Base-by-base conservation (phyloP, 1,284 basidiomycete species). In the Apiotrichum gamsii region DNA sequence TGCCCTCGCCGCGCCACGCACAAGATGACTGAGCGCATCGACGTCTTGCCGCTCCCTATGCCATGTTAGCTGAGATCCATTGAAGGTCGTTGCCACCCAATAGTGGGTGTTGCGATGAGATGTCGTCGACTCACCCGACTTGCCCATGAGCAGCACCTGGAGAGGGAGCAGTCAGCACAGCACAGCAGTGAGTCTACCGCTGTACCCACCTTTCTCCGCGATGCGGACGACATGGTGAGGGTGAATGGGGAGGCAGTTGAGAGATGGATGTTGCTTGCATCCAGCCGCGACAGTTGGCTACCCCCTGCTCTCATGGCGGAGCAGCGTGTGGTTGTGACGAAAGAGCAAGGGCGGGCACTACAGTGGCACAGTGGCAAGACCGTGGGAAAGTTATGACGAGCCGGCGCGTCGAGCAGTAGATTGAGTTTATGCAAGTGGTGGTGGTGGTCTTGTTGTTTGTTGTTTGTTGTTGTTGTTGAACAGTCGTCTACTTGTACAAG, bases 11-110 rank as follows among this genome's bases (percentile, higher is more conserved):
- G 6, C 25, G 25, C 25, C 37, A 75, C 87, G 74, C 72, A 91
- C 89, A 99, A 99, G 65, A 99, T 96, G 72, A 99, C 85, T 21
- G 91, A 93, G 39, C 94, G 83, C 94, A 99, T 99, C 8, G 93
- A 96, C 13, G 95, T 97, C 78, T 80, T 81, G 35, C 78, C 79
- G 49, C 74, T 76, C 20, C 77, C 77, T 66, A 58, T 16, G 23
- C 13, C n/a, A n/a, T n/a, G n/a, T n/a, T n/a, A n/a, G n/a, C n/a
- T n/a, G n/a, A n/a, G n/a, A n/a, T n/a, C n/a, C n/a, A n/a, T n/a
- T n/a, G n/a, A n/a, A n/a, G n/a, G n/a, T n/a, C n/a, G n/a, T n/a
- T n/a, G n/a, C n/a, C n/a, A n/a, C n/a, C n/a, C n/a, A n/a, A n/a
- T n/a, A n/a, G n/a, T n/a, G n/a, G n/a, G n/a, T n/a, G n/a, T n/a